Conservation (phyloP, 768 basidiomycete genomes). For the Mycena pura region DNA sequence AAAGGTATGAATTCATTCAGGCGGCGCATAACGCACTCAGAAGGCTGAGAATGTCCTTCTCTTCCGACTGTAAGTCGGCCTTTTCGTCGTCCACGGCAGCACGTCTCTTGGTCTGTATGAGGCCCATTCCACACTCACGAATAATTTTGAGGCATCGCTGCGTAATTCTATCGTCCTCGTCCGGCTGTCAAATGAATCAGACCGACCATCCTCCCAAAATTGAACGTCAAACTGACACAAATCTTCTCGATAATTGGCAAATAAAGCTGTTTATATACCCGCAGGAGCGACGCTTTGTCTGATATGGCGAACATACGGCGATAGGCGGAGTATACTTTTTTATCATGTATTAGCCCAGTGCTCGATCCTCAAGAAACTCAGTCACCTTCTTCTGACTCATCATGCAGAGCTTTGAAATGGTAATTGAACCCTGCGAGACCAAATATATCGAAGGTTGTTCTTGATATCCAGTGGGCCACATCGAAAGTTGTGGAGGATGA, state of each 20-base stretch:
- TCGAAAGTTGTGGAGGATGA: conserved; percentile 44
- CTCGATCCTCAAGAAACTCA: background rate
- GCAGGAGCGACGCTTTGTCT: conserved; percentile 50
- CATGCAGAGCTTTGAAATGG: conserved; percentile 54
- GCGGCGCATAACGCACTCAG: conserved; percentile 45
- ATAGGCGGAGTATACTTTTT: conserved; percentile 21
- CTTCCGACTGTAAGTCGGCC: conserved; percentile 33
- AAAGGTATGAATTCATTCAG: background rate
- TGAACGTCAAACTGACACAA: conserved; percentile 43
- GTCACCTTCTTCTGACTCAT: conserved; percentile 49
- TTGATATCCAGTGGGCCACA: conserved; percentile 63
- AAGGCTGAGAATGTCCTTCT: conserved; percentile 57
- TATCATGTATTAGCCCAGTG: background rate
- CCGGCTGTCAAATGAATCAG: conserved; percentile 42
- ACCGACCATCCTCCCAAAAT: background rate
- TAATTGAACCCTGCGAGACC: conserved; percentile 65
- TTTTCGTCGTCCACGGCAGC: conserved; percentile 44
- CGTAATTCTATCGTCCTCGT: conserved; percentile 45
- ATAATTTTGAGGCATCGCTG: conserved; percentile 49
- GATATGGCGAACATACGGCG: conserved; percentile 56
- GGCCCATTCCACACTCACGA: conserved; percentile 45
- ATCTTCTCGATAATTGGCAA: conserved; percentile 53
- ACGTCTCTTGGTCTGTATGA: conserved; percentile 51
- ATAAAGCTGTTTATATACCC: conserved; percentile 51
- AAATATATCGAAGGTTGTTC: conserved; percentile 69